Evolutionary conservation across 495 filamentous ascomycete genomes (phyloP), one percentile per base, ranked within the genome.

Genomic region (Xylaria telfairii): DNA sequence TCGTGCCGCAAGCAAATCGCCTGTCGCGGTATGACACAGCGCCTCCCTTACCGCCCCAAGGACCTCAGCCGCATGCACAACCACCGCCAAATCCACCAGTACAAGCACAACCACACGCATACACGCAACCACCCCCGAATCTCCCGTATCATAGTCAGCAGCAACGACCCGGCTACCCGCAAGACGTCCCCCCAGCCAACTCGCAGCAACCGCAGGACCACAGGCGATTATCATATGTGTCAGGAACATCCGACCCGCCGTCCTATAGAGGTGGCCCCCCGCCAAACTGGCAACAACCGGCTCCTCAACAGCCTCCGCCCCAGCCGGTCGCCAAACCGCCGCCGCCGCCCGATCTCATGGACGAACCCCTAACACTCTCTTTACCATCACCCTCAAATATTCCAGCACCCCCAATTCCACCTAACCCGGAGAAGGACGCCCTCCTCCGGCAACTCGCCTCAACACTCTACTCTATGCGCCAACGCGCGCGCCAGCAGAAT

Each of bases 401-500:
- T 46, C 80, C 86, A 9, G 89, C 92, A 0, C 95, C 95, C 0
- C 95, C 95, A 13, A 93, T 97, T 63, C 96, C 96, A 1, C 95
- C 94, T 1, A 99, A 99, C 78, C 96, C 96, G 8, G 94, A 99
- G 82, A 99, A 98, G 77, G 94, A 98, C 78, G 90, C 90, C 42
- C 88, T 99, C 30, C 87, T 97, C 12, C 87, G 90, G 53, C 91
- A 93, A 19, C 86, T 99, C 30, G 92, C 92, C 59, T 83, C 83
- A 32, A 87, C 90, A 1, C 81, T 99, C 13, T 80, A 88, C 70
- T 79, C 87, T 49, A 90, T 90, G 66, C 88, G 95, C 2, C 87
- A 88, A 30, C 82, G 83, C 57, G 89, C 89, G 44, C 85, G 90
- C 47, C 73, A 81, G 10, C 90, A 93, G 68, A 92, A 92, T 73